Evolutionary conservation across 2,329 filamentous ascomycete genomes (phyloP).

Genomic region (Stachybotrys elegans): DNA sequence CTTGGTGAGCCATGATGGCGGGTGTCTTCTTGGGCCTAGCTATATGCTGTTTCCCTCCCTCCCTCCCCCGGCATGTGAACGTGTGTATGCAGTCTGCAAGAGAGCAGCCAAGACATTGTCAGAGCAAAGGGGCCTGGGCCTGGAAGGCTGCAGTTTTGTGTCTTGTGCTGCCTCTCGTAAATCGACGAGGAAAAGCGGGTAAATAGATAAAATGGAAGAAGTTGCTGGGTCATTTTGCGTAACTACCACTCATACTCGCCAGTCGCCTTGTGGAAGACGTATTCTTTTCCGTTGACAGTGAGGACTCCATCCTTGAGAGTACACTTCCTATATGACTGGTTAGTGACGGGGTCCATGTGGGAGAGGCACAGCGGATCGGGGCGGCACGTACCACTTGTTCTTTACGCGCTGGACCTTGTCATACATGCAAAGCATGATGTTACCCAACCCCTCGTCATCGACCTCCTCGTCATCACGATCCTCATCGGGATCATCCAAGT

Average conservation of each 20-base stretch:
- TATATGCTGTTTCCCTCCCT: too few relatives aligned
- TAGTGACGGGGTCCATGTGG: constrained; percentile 8
- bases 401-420: constrained; percentile 99
- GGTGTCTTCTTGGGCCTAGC: too few relatives aligned
- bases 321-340: constrained; percentile 67
- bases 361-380: neutral
- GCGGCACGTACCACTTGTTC: constrained; percentile 75
- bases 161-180: too few relatives aligned
- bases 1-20: too few relatives aligned
- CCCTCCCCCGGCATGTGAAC: too few relatives aligned
- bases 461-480: constrained; percentile 79
- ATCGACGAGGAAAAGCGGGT: too few relatives aligned
- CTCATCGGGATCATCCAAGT: constrained; percentile 92
- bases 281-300: constrained; percentile 89
- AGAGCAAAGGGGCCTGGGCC: too few relatives aligned
- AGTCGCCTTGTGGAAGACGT: constrained; percentile 95
- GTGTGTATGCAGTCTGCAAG: too few relatives aligned
- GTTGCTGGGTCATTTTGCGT: neutral
- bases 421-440: constrained; percentile 98
- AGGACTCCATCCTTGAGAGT: constrained; percentile 94
- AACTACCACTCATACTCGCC: constrained; percentile 95
- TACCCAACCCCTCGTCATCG: constrained; percentile 74
- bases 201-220: too few relatives aligned
- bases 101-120: too few relatives aligned
- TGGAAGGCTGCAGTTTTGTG: too few relatives aligned